Base-by-base conservation (phyloP, 192 early-diverging fungal genomes). In the Coemansia biformis region DNA sequence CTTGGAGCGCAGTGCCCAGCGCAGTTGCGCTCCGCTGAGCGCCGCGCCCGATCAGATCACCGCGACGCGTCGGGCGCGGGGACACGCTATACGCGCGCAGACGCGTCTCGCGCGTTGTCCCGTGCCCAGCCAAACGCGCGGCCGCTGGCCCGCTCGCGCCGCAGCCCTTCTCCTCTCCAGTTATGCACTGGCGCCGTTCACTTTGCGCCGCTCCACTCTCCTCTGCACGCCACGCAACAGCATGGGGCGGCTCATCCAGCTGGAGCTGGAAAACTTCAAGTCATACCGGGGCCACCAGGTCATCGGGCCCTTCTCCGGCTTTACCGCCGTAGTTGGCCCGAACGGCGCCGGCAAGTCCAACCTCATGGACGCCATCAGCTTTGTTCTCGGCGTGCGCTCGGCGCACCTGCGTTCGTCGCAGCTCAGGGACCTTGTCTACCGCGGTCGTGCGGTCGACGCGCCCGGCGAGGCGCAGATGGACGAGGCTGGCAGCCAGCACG, bases 341-440 rank as follows among this genome's bases (percentile, higher is more conserved):
- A 99, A 99, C 71, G 96, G 96, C 46, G 83, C 91, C 47, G 94
- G 92, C 13, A 99, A 99, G 69, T 96, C 93, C 15, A 99, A 99
- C 59, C 77, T 98, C 16, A 99, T 99, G 94, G 96, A 99, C 63
- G 96, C 96, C 31, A 93, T 99, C 58, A 89, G 86, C 23, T 99
- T 99, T 80, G 96, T 99, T 1, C 79, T 99, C 17, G 96, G 96
- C 23, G 85, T 99, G 43, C 86, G 92, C 38, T 91, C 91, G 5
- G 43, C 80, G n/a, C 90, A 96, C 32, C 71, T 99, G 49, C 86
- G 96, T 8, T 96, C 93, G 1, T 62, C 85, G 13, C 83, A 91
- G 19, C 78, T 99, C 26, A 79, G 82, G 43, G 94, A 99, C 31
- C 77, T 99, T 21, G 88, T 99, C 12, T 98, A 99, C 59, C 79